Conservation (phyloP, 2,329 filamentous ascomycete species). For the Epichloe aotearoae region DNA sequence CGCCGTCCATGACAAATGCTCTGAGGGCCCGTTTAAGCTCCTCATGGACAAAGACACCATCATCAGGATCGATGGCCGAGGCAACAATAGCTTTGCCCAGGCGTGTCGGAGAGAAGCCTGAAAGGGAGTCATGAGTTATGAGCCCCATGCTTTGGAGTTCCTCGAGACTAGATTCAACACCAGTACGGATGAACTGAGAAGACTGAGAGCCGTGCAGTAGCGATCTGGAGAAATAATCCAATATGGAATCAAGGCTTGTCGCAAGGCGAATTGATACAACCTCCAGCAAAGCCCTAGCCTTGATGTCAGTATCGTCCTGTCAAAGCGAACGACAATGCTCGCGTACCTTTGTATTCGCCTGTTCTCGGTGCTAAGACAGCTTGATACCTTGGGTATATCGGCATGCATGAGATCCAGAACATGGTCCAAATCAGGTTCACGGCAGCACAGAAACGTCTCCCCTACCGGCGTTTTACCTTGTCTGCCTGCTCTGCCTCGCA, state of each 20-base stretch:
- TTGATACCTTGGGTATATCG: constrained; percentile 56
- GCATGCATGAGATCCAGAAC: constrained; percentile 60
- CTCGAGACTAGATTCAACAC: constrained; percentile 44
- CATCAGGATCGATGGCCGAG: constrained; percentile 59
- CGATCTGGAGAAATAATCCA: constrained; percentile 56
- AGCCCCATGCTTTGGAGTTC: constrained; percentile 44
- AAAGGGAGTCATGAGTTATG: constrained; percentile 34
- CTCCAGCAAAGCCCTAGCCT: constrained; percentile 52
- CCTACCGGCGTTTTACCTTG: constrained; percentile 69
- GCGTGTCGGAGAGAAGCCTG: constrained; percentile 46
- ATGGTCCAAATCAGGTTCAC: constrained; percentile 52
- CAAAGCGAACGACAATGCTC: background rate
- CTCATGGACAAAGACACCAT: constrained; percentile 58
- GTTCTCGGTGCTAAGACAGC: constrained; percentile 54
- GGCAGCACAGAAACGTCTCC: constrained; percentile 66
- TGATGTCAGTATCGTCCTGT: background rate
- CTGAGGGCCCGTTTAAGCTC: constrained; percentile 54
- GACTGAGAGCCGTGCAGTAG: constrained; percentile 48
- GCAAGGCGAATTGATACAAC: constrained; percentile 55
- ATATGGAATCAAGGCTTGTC: constrained; percentile 48
- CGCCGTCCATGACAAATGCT: constrained; percentile 68
- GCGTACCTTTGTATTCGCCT: constrained; percentile 50
- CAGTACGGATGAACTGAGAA: constrained; percentile 32
- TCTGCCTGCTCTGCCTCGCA: constrained; percentile 64
- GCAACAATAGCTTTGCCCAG: constrained; percentile 60